Evolutionary conservation across 352 stramenopile species (phyloP), one percentile per base, ranked within the genome.

Genomic region (Phytophthora quininea): DNA sequence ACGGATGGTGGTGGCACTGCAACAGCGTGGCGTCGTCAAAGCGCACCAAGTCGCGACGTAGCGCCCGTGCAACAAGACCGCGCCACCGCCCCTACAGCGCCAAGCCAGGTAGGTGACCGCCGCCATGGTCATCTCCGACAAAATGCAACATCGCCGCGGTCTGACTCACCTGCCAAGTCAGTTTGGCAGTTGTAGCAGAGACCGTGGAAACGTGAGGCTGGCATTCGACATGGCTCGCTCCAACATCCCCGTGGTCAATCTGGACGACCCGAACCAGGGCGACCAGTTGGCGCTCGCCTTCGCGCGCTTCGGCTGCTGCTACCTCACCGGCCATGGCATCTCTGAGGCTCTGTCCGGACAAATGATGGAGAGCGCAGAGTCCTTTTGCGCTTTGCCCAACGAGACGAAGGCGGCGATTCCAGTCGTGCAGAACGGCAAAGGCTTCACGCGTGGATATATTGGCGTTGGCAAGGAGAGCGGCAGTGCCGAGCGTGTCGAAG

Each of bases 371-470:
- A 84, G 78, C 52, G 77, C 84, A 32, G 64, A 77, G 30, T 71
- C 77, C 46, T 91, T 92, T 61, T 94, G 87, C 51, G 69, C 69
- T 19, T 66, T 91, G n/a, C 77, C 82, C 0, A 58, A 77, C 7
- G 62, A 70, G 19, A 72, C 58, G 31, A 94, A 94, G 24, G 58
- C 72, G 12, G 74, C 66, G 6, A 92, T 91, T 43, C 80, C 83
- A 10, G 80, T 89, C 35, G 76, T 82, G 48, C 74, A 84, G 64
- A 86, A 88, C 43, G 80, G 74, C 51, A 66, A 90, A 40, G 86
- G 86, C 0, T 94, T 94, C 61, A 92, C 85, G 58, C 86, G 86
- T 42, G 86, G 86, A 8, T 92, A 83, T 77, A 92, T 94, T 58
- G 84, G 83, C 31, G 75, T 94, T 35, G 86, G 86, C 49, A 88